Conservation (phyloP, 1,284 basidiomycete species). For the Melampsora americana region DNA sequence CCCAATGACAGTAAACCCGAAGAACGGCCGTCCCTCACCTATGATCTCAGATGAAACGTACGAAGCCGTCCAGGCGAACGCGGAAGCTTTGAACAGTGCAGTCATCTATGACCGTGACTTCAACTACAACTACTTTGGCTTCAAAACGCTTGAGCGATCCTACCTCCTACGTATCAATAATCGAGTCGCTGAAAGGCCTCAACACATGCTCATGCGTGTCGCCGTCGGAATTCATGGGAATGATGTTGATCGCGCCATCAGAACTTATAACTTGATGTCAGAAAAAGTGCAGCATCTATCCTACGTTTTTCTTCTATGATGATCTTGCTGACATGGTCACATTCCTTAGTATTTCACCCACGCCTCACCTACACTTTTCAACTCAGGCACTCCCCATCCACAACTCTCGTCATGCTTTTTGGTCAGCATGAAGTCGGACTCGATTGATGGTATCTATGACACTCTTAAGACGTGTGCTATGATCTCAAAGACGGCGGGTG, state of each 20-base stretch:
- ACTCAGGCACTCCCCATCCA: constrained; percentile 90
- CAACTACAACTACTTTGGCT: constrained; percentile 91
- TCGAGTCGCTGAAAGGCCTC: constrained; percentile 92
- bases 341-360: constrained; percentile 70
- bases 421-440: constrained; percentile 97
- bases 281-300: constrained; percentile 57
- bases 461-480: constrained; percentile 97
- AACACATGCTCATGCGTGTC: constrained; percentile 99
- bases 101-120: constrained; percentile 99
- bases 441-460: constrained; percentile 98
- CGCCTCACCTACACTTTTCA: constrained; percentile 97
- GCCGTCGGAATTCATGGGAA: constrained; percentile 92
- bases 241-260: constrained; percentile 82
- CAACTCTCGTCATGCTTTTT: constrained; percentile 98
- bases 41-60: constrained; percentile 92
- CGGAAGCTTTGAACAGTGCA: constrained; percentile 80
- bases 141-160: constrained; percentile 98
- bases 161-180: constrained; percentile 93
- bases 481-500: constrained; percentile 99
- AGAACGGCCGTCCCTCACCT: constrained; percentile 75
- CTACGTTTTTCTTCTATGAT: not conserved
- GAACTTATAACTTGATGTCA: constrained; percentile 90
- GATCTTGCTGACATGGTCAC: constrained; percentile 14
- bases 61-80: constrained; percentile 76
- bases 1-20: constrained; percentile 74